Conservation (phyloP, 805 yeast species). For the Komagataella kurtzmanii region DNA sequence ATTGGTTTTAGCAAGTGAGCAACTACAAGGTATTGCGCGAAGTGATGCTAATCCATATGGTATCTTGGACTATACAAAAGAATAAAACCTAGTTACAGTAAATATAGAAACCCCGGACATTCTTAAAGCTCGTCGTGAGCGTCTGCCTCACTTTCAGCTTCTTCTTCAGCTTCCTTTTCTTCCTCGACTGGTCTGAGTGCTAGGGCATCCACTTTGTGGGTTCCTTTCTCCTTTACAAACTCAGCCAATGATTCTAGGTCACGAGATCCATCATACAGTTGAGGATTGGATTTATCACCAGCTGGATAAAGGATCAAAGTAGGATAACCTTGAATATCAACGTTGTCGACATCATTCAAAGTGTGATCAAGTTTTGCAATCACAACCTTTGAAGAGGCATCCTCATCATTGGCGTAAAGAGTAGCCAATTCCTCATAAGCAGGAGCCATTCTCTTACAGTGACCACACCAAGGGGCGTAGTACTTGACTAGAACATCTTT, state of each 20-base stretch:
- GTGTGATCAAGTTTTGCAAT: slow-evolving; percentile 88
- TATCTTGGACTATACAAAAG: not conserved
- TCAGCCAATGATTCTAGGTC: slow-evolving; percentile 54
- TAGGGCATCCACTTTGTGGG: slow-evolving; percentile 40
- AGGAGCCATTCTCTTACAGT: slow-evolving; percentile 87
- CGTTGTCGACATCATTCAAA: slow-evolving; percentile 66
- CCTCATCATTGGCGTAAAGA: slow-evolving; percentile 38
- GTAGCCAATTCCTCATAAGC: slow-evolving; percentile 77
- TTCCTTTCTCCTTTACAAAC: slow-evolving; percentile 62
- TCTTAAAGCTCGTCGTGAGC: slow-evolving; percentile 8
- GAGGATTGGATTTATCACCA: slow-evolving; percentile 52
- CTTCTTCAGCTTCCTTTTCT: slow-evolving; percentile 13
- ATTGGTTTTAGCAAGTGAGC: not conserved
- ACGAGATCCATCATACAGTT: slow-evolving; percentile 60
- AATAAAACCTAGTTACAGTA: not conserved
- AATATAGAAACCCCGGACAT: not conserved
- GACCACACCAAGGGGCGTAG: slow-evolving; percentile 98
- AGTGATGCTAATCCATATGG: not conserved
- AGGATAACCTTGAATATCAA: slow-evolving; percentile 82
- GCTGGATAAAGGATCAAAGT: slow-evolving; percentile 88
- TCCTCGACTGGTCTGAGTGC: slow-evolving; percentile 11
- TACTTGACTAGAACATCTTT: slow-evolving; percentile 80
- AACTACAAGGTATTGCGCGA: not conserved
- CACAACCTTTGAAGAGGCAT: slow-evolving; percentile 38
- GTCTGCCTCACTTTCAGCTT: slow-evolving; percentile 16